Percentiles rank a stretch among this genome's conserved stretches.
Conservation (phyloP, 2,329 filamentous ascomycete species). For the Ascochyta clinopodiicola region DNA sequence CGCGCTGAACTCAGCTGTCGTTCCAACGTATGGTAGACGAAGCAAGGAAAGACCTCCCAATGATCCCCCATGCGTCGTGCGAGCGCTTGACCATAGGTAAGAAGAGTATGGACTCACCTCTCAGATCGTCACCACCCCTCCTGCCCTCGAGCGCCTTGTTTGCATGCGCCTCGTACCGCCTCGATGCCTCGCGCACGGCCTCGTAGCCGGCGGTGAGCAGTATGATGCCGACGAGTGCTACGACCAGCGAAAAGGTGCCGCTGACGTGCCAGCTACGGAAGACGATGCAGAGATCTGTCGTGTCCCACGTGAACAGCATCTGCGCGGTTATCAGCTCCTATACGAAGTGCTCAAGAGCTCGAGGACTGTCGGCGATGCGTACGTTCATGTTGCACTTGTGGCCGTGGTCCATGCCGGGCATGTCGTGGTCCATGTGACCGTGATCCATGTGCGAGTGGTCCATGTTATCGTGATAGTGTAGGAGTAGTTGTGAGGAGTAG, state of each 20-base stretch:
- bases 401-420: conserved; percentile 54
- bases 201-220: conserved; percentile 92
- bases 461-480: conserved; percentile 34
- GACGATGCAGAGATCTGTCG: conserved; percentile 91
- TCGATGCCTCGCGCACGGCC: conserved; percentile 76
- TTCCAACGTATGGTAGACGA: conserved; percentile 17
- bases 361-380: conserved; percentile 45
- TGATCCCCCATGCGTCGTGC: background rate
- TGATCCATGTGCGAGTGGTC: conserved; percentile 60
- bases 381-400: conserved; percentile 91
- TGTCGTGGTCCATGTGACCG: conserved; percentile 63
- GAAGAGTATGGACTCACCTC: conserved; percentile 35
- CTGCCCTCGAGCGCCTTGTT: conserved; percentile 33
- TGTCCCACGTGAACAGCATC: conserved; percentile 99
- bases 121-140: conserved; percentile 37
- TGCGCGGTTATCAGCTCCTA: conserved; percentile 47
- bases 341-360: background rate
- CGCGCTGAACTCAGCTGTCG: conserved; percentile 39
- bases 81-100: background rate
- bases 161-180: conserved; percentile 71
- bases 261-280: conserved; percentile 90
- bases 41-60: conserved; percentile 13
- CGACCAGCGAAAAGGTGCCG: conserved; percentile 73
- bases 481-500: background rate
- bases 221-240: conserved; percentile 83